Evolutionary conservation across 2,329 filamentous ascomycete species (phyloP), one percentile per base, ranked within the genome.

Genomic region (Elsinoe batatas): DNA sequence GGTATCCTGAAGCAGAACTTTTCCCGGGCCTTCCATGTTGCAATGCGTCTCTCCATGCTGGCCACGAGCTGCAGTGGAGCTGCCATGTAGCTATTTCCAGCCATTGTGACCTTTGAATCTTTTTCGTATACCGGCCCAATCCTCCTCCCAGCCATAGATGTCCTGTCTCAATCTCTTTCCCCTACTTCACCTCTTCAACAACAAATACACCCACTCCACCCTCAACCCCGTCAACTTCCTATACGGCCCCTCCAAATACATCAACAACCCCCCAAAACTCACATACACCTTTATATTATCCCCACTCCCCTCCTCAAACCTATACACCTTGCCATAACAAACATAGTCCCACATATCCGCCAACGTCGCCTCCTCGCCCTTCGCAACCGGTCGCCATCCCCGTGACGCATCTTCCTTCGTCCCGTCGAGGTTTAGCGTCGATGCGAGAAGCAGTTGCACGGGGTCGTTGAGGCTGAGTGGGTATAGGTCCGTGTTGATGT

Each of bases 401-500:
- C 62, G 62, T 36, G 59, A 60, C 47, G 71, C 71, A 38, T 75
- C 73, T 58, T 75, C 71, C 59, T 73, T 91, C 61, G 75, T 81
- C 61, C 93, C 93, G 68, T 97, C 93, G 47, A 96, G 80, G 55
- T 87, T 83, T 56, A 98, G 78, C 15, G 89, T 93, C 4, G 85
- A 90, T 13, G 91, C 89, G 56, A 98, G 77, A 10, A 91, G 83
- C 61, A 96, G 77, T 61, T 87, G 85, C 57, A 98, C 72, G 12
- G 79, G 85, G 63, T 95, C 91, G 67, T 86, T 87, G 7, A 82
- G 74, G 37, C 76, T 70, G 64, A 87, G 82, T 1, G 88, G 88
- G 72, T 93, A 96, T 6, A 98, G 81, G 73, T 98, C 91, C 57
- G 82, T 86, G 77, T 97, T 96, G 73, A 97, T 83, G 74, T 98